These are phyloP conservation scores for Agaricus sinodeliciosus DNA, from an alignment of 768 basidiomycete genomes.

Conservation along the genomic window DNA sequence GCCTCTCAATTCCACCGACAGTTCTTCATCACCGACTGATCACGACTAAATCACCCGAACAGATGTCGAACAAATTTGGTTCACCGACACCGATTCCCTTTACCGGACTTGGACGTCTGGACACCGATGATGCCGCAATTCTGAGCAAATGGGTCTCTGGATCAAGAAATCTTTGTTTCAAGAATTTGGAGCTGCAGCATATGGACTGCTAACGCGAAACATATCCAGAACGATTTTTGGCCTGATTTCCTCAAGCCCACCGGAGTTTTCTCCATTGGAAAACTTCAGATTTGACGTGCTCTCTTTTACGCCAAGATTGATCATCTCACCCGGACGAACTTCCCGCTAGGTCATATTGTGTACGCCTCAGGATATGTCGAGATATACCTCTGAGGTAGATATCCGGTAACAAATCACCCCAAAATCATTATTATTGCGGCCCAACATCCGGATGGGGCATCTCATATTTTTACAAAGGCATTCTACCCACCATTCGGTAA, in stretches of 20 bases:
- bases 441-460: constrained; percentile 41
- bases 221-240: constrained; percentile 66
- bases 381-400: constrained; percentile 26
- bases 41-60: constrained; percentile 55
- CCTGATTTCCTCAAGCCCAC: constrained; percentile 51
- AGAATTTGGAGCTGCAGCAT: constrained; percentile 57
- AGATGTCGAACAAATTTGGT: constrained; percentile 61
- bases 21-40: constrained; percentile 60
- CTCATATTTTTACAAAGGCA: constrained; percentile 45
- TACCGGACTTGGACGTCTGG: constrained; percentile 46
- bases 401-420: not conserved
- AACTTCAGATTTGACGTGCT: constrained; percentile 25
- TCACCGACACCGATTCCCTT: constrained; percentile 61
- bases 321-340: too few relatives aligned
- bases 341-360: constrained; percentile 14
- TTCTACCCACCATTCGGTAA: constrained; percentile 49
- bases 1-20: constrained; percentile 48
- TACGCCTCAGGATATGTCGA: constrained; percentile 33
- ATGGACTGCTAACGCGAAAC: constrained; percentile 58
- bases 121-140: constrained; percentile 59
- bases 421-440: not conserved
- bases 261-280: constrained; percentile 68
- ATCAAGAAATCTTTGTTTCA: constrained; percentile 43
- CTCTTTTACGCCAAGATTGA: too few relatives aligned
- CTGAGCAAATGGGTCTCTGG: constrained; percentile 52